Evolutionary conservation across 2,329 filamentous ascomycete genomes (phyloP).

Genomic region (Iodosphaeria phyllophila): DNA sequence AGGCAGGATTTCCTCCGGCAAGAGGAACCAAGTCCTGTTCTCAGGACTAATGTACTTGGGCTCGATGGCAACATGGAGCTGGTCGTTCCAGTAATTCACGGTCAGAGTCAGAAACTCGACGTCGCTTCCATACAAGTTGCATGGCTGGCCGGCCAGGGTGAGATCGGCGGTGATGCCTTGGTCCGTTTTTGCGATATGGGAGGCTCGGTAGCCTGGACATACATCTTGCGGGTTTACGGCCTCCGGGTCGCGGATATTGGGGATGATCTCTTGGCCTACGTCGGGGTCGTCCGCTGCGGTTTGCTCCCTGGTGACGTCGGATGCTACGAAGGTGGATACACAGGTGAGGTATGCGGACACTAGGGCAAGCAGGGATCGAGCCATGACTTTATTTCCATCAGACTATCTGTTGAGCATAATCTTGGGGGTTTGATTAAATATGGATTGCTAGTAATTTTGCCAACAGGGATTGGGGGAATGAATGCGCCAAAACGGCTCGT

Average conservation of each 20-base stretch:
- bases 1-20: conserved; percentile 44
- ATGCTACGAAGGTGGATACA: too few relatives aligned
- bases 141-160: conserved; percentile 47
- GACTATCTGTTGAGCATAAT: too few relatives aligned
- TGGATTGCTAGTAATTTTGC: too few relatives aligned
- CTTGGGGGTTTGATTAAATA: too few relatives aligned
- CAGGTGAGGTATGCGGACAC: too few relatives aligned
- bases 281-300: too few relatives aligned
- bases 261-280: conserved; percentile 27
- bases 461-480: too few relatives aligned
- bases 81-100: conserved; percentile 45
- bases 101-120: conserved; percentile 45
- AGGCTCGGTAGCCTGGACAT: conserved; percentile 52
- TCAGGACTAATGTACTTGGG: conserved; percentile 41
- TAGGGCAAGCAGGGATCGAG: too few relatives aligned
- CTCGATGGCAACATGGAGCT: conserved; percentile 51
- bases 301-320: too few relatives aligned
- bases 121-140: conserved; percentile 65
- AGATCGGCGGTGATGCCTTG: conserved; percentile 50
- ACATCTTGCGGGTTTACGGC: conserved; percentile 42
- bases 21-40: conserved; percentile 48
- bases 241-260: conserved; percentile 45
- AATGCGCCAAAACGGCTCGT: too few relatives aligned
- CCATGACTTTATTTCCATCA: too few relatives aligned
- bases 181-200: conserved; percentile 31